phyloP scores from a whole-genome alignment of 1,139 yeast genomes.

The Scheffersomyces quercinus region DNA sequence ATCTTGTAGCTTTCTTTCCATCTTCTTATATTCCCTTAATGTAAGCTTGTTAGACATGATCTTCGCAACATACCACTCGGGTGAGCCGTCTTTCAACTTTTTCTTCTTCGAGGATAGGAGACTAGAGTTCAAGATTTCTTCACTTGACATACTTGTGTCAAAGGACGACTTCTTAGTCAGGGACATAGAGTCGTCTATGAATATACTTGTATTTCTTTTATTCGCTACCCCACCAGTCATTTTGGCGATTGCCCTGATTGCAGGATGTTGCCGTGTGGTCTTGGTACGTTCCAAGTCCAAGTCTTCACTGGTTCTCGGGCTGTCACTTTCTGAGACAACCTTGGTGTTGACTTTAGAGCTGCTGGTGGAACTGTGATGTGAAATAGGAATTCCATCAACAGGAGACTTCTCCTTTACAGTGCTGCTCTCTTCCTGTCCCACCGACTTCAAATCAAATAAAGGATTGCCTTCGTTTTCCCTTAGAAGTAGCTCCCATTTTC shows the following conservation, averaged over 20 bases:
- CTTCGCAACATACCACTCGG: constrained; percentile 45
- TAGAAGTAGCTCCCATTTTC: constrained; percentile 50
- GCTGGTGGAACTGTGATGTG: not conserved
- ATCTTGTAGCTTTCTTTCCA: constrained; percentile 35
- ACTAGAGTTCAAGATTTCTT: not conserved
- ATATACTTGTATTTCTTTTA: no score
- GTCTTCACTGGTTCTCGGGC: not conserved
- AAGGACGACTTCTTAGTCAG: constrained; percentile 1
- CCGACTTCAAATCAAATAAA: constrained; percentile 33
- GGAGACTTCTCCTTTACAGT: not conserved
- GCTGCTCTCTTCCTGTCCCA: constrained; percentile 12
- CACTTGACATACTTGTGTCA: constrained; percentile 7
- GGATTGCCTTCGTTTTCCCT: constrained; percentile 43
- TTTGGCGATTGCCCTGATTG: constrained; percentile 14
- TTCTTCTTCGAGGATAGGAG: constrained; percentile 13
- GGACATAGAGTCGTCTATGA: no score
- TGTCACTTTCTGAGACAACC: not conserved
- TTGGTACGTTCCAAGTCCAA: constrained; percentile 7
- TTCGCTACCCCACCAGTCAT: constrained; percentile 1
- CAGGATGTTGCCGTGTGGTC: constrained; percentile 9
- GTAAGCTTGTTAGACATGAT: constrained; percentile 38
- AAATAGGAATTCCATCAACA: not conserved
- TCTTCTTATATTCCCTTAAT: constrained; percentile 34
- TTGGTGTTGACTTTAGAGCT: not conserved
- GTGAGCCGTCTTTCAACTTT: constrained; percentile 38